Evolutionary conservation across 495 filamentous ascomycete species (phyloP), one percentile per base, ranked within the genome.

Genomic region (Trichoderma erinaceum): DNA sequence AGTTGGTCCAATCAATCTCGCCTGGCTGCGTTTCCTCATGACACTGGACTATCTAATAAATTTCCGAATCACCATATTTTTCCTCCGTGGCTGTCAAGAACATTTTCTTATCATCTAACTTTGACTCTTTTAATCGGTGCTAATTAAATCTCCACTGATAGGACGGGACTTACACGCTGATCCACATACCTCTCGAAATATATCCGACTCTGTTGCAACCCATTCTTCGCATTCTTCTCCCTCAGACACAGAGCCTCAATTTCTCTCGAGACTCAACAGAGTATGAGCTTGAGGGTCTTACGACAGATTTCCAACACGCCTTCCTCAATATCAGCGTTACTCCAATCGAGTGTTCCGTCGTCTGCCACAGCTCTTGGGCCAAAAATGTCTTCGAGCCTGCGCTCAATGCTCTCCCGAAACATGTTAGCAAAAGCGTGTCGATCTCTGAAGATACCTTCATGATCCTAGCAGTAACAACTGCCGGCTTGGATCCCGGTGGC

Each of bases 241-340:
- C 89, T 43, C 83, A 83, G 64, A 79, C 63, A 69, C 74, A 75
- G 73, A 80, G 41, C 66, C 75, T 71, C 75, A 74, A 38, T 75
- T 70, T 67, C 63, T 70, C 73, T 64, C 68, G 72, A 56, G n/a
- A 29, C 29, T 67, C 74, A 44, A 69, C 73, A 10, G 74, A 78
- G 58, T 72, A 66, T 13, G 71, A 75, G 25, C 75, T 73, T 21
- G 79, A 83, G 73, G 79, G 78, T 6, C 75, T 77, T 48, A 78
- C 77, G 32, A 41, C 71, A 41, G 78, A 82, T 72, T 46, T 16
- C 43, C 80, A 81, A 71, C 89, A 92, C 73, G 88, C 89, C 48
- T 99, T 99, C 76, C 82, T 96, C 70, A 98, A 99, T 76, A 88
- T 99, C 72, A 94, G 90, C 50, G 84, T 99, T 71, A 98, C 93